phyloP scores from a whole-genome alignment of 495 filamentous ascomycete species.

The Chaetomium tenue region DNA sequence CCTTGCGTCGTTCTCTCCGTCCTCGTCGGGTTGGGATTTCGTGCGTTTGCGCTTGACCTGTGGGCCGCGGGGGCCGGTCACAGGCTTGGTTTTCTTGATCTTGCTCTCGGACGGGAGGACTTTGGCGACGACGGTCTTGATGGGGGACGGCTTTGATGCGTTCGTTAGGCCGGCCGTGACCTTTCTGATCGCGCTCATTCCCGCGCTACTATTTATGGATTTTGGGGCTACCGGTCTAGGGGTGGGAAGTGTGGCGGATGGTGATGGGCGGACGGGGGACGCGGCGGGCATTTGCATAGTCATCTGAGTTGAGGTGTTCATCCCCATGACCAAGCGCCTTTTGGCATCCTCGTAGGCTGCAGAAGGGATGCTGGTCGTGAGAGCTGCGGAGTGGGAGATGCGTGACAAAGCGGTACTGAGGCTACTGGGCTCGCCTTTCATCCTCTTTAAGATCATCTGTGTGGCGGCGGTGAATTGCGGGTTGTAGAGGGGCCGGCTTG shows the following conservation, averaged over 20 bases:
- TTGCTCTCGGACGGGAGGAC: conserved; percentile 26
- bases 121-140: conserved; percentile 21
- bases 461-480: conserved; percentile 56
- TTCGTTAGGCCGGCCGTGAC: conserved; percentile 32
- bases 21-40: conserved; percentile 21
- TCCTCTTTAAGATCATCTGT: conserved; percentile 57
- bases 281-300: conserved; percentile 38
- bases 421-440: conserved; percentile 44
- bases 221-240: neutral
- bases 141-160: conserved; percentile 16
- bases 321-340: conserved; percentile 47
- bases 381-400: conserved; percentile 28
- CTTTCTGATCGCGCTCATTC: conserved; percentile 35
- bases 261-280: neutral
- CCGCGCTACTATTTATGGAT: conserved; percentile 8
- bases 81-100: conserved; percentile 30
- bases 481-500: conserved; percentile 43
- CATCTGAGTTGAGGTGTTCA: conserved; percentile 53
- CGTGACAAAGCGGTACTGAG: conserved; percentile 39
- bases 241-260: conserved; percentile 6
- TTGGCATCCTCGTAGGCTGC: conserved; percentile 50
- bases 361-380: conserved; percentile 35
- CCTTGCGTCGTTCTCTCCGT: conserved; percentile 17
- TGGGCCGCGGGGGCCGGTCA: neutral
- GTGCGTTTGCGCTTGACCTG: conserved; percentile 23